Evolutionary conservation across 805 yeast species (phyloP).

Genomic region (Barnettozyma vustinii): DNA sequence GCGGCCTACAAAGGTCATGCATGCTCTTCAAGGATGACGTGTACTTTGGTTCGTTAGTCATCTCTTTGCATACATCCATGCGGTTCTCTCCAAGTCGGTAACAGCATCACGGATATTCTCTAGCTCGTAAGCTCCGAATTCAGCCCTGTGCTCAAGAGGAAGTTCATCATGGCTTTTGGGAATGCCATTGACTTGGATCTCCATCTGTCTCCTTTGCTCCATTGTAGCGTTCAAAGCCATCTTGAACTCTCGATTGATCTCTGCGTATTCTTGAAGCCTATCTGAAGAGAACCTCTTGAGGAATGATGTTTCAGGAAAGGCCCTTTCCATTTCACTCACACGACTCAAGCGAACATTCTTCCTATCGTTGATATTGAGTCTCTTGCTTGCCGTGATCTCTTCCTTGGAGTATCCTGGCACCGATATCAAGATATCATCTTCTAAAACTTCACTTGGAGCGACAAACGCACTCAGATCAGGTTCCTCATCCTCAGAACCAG

Average conservation of each 20-base stretch:
- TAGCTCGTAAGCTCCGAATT: neutral
- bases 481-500: conserved; percentile 25
- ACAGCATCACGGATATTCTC: conserved; percentile 8
- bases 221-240: neutral
- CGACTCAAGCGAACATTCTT: conserved; percentile 21
- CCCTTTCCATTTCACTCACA: conserved; percentile 20
- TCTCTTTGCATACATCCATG: conserved; percentile 7
- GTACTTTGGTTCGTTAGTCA: neutral
- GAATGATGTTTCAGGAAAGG: conserved; percentile 15
- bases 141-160: neutral
- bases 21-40: too few species aligned
- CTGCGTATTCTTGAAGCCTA: conserved; percentile 16
- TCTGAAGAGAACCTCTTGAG: conserved; percentile 12
- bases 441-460: conserved; percentile 9
- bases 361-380: conserved; percentile 19
- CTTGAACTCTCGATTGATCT: conserved; percentile 15
- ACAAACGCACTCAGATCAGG: conserved; percentile 22
- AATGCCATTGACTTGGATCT: neutral
- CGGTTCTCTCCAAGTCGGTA: neutral
- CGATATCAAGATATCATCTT: conserved; percentile 23
- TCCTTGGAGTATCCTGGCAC: conserved; percentile 25
- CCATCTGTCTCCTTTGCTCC: neutral
- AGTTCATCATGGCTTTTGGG: neutral
- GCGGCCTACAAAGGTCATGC: neutral
- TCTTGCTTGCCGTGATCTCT: conserved; percentile 23